phyloP scores from a whole-genome alignment of 208 protist genomes.

The Trichomonas tenax region DNA sequence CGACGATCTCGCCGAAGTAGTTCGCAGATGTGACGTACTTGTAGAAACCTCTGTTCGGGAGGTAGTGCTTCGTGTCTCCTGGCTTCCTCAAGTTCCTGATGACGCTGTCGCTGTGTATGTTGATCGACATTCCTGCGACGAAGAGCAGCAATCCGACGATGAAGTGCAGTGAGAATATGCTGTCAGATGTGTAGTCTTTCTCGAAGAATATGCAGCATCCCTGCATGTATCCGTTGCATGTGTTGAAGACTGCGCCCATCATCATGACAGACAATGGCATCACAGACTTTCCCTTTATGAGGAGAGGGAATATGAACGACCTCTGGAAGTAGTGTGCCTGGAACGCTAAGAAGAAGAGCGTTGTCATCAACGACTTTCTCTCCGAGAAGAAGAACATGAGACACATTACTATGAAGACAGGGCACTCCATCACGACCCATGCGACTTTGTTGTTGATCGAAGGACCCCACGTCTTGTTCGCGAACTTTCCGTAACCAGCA shows the following conservation, averaged over 20 bases:
- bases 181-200: background rate
- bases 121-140: background rate
- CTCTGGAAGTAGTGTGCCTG: background rate
- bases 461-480: background rate
- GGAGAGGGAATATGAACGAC: background rate
- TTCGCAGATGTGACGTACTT: background rate
- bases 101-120: background rate
- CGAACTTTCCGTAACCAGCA: background rate
- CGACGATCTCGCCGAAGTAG: conserved; percentile 6
- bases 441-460: background rate
- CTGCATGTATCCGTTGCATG: background rate
- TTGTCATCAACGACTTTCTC: too few relatives aligned
- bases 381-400: background rate
- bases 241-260: background rate
- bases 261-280: background rate
- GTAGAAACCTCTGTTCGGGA: background rate
- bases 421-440: background rate
- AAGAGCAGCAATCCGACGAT: background rate
- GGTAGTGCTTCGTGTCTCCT: background rate
- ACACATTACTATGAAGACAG: background rate
- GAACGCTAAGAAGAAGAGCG: background rate
- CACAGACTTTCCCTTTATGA: background rate
- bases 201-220: background rate
- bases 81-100: background rate
- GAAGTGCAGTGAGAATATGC: background rate